These are phyloP conservation scores for Fraxinus ornus DNA, from an alignment of 305 asterid genomes.

Conservation along the genomic window DNA sequence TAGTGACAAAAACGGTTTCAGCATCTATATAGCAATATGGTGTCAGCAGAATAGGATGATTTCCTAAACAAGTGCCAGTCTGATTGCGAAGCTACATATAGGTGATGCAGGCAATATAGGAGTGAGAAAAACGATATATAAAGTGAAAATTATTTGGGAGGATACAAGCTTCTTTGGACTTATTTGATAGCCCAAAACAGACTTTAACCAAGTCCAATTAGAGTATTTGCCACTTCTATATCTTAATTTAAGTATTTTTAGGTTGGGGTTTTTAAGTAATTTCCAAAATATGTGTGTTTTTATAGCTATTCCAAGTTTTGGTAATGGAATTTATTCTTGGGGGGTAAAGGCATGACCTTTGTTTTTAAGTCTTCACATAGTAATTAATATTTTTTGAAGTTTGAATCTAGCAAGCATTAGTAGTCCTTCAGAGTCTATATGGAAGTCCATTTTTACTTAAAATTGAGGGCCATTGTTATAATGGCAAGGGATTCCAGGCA, in stretches of 20 bases:
- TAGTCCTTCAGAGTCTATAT: background rate
- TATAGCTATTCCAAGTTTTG: background rate
- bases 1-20: background rate
- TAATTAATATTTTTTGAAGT: background rate
- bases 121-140: background rate
- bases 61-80: conserved; percentile 13
- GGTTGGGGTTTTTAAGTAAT: background rate
- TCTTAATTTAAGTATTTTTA: background rate
- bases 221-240: background rate
- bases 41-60: background rate
- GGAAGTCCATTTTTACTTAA: background rate
- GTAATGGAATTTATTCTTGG: background rate
- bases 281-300: background rate
- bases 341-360: background rate
- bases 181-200: background rate
- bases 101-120: background rate
- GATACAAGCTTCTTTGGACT: background rate
- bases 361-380: background rate
- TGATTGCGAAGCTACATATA: conserved; percentile 9
- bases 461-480: background rate
- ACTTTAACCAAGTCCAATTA: background rate
- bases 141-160: background rate
- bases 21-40: conserved; percentile 7
- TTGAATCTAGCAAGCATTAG: background rate
- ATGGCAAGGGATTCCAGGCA: background rate